Evolutionary conservation across 106 monocot genomes (phyloP).

Genomic region (Hemerocallis citrina): DNA sequence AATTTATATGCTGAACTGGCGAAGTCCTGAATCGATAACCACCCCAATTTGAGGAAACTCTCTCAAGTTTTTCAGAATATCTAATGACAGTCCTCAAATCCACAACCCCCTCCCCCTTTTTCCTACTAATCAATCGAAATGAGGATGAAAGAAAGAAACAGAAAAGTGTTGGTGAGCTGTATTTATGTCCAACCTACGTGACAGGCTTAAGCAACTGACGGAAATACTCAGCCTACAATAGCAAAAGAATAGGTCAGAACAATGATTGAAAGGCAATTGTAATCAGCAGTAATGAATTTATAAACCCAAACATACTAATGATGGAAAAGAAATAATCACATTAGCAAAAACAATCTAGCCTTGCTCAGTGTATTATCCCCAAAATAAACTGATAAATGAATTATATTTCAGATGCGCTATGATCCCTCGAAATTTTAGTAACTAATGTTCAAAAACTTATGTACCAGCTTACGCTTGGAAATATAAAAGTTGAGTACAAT

Average conservation of each 20-base stretch:
- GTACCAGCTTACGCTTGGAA: too few species aligned
- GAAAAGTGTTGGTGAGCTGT: neutral
- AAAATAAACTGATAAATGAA: too few species aligned
- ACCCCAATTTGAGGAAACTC: neutral
- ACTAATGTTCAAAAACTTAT: too few species aligned
- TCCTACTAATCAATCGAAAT: neutral
- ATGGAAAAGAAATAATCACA: too few species aligned
- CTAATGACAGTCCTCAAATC: neutral
- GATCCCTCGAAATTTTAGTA: too few species aligned
- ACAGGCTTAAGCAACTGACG: conserved; percentile 81
- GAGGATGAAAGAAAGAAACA: neutral
- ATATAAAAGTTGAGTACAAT: too few species aligned
- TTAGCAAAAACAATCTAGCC: too few species aligned
- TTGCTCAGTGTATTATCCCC: too few species aligned
- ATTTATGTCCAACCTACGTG: conserved; percentile 42
- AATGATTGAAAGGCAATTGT: neutral
- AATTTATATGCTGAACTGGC: neutral
- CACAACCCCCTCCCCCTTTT: too few species aligned
- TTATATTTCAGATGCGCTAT: too few species aligned
- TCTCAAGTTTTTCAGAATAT: neutral
- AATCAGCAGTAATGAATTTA: neutral
- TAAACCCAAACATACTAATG: neutral
- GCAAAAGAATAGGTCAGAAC: neutral
- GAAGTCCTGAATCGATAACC: neutral
- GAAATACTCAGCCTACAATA: conserved; percentile 67